Evolutionary conservation across 139 green algal genomes (phyloP), one percentile per base, ranked within the genome.

Genomic region (Chlorella sp.): DNA sequence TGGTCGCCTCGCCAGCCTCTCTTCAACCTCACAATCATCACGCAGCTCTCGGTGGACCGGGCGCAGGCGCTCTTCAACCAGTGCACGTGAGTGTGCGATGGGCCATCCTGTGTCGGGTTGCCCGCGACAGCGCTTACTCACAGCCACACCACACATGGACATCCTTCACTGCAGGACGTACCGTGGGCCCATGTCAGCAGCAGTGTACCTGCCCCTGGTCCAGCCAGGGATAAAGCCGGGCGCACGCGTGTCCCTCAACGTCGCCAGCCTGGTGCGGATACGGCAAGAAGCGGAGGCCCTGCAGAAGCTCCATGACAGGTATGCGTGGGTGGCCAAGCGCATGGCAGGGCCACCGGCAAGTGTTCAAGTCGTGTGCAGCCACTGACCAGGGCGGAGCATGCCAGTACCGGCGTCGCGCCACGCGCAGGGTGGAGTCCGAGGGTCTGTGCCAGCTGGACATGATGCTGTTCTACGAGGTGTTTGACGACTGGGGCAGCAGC

Each of bases 401-500:
- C n/a, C n/a, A n/a, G n/a, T n/a, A n/a, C n/a, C n/a, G n/a, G n/a
- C n/a, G n/a, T n/a, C n/a, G n/a, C n/a, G n/a, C n/a, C n/a, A n/a
- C n/a, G 10, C 42, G 35, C 66, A 75, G 70, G 70, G 20, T 61
- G 3, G 70, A 75, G 29, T 31, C 62, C 17, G 27, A 50, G 14
- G 27, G 10, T 35, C 49, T 51, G 1, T 84, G 78, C 36, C 70
- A 80, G 49, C 71, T 84, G 70, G 78, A 84, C 49, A 0, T 84
- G 5, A 84, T 84, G 78, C 33, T 80, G 31, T 60, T 84, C 5
- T 74, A 35, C 27, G 78, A 84, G 71, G 67, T 75, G 61, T 84
- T 75, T 62, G 78, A 84, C 74, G 61, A 26, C 6, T n/a, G 1
- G 34, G 33, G 78, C 70, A 17, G 70, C 1, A 31, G 17, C 35